These are phyloP conservation scores for Wickerhamomyces pijperi DNA, from an alignment of 805 yeast genomes.

Conservation along the genomic window DNA sequence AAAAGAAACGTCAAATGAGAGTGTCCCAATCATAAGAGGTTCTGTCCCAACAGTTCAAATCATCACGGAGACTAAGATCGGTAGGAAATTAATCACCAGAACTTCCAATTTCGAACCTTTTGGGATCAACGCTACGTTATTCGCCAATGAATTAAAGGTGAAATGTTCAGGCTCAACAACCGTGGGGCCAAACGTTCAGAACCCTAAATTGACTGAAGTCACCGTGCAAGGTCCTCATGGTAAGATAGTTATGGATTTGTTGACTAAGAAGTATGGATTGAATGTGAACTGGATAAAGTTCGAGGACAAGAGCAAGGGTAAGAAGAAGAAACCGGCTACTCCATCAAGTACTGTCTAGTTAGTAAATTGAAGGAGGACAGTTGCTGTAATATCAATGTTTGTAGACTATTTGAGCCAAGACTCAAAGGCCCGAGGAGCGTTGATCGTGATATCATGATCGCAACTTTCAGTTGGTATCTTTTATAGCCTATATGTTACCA, in stretches of 20 bases:
- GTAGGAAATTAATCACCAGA: constrained; percentile 70
- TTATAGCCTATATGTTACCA: no score
- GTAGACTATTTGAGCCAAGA: no score
- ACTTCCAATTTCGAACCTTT: constrained; percentile 61
- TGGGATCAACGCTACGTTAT: constrained; percentile 47
- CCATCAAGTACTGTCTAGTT: no score
- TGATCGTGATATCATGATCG: no score
- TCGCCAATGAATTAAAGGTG: constrained; percentile 60
- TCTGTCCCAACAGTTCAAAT: constrained; percentile 54
- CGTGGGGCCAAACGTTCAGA: constrained; percentile 45
- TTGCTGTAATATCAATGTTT: no score
- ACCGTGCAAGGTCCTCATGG: constrained; percentile 89
- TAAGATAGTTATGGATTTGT: constrained; percentile 42
- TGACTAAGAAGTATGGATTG: constrained; percentile 49
- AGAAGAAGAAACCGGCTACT: constrained; percentile 29
- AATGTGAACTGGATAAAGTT: constrained; percentile 54
- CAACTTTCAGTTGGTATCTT: no score
- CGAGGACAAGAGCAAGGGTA: constrained; percentile 49
- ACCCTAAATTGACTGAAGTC: constrained; percentile 52
- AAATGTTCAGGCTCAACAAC: constrained; percentile 88
- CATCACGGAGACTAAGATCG: constrained; percentile 64
- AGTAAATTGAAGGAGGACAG: no score
- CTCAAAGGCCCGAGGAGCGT: no score
- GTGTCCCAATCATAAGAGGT: constrained; percentile 41
- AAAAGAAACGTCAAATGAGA: constrained; percentile 28